phyloP scores from a whole-genome alignment of 805 yeast genomes.

The Ogataea sp. region DNA sequence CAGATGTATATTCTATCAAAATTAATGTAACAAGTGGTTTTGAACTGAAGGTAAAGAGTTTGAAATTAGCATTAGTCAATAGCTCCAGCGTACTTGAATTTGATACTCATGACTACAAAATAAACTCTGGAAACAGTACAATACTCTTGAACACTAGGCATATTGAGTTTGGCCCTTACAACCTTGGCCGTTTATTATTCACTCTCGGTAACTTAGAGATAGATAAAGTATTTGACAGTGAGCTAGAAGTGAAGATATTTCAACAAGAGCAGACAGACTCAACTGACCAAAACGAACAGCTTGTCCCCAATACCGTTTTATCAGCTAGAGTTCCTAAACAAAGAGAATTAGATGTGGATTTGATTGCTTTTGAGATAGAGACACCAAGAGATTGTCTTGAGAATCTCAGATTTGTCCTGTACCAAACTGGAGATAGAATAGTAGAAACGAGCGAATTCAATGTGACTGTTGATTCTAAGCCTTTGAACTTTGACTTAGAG shows the following conservation, averaged over 20 bases:
- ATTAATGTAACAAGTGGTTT: slow-evolving; percentile 10
- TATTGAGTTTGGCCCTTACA: slow-evolving; percentile 15
- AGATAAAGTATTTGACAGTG: slow-evolving; percentile 6
- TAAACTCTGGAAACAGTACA: slow-evolving; percentile 7
- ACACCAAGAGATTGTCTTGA: slow-evolving; percentile 13
- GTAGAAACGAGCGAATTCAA: slow-evolving; percentile 11
- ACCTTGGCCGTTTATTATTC: slow-evolving; percentile 10
- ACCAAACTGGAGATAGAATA: slow-evolving; percentile 23
- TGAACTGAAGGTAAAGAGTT: neutral
- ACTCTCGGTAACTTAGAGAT: slow-evolving; percentile 16
- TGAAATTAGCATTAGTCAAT: slow-evolving; percentile 7
- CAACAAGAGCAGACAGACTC: neutral
- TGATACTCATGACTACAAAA: slow-evolving; percentile 4
- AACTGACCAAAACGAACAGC: slow-evolving; percentile 1
- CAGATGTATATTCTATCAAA: slow-evolving; percentile 30
- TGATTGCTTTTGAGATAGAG: slow-evolving; percentile 11
- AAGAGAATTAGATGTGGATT: slow-evolving; percentile 21
- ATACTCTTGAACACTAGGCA: slow-evolving; percentile 6
- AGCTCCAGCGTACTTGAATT: slow-evolving; percentile 5
- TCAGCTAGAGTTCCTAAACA: slow-evolving; percentile 13
- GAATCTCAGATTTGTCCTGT: slow-evolving; percentile 11
- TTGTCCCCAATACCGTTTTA: slow-evolving; percentile 12
- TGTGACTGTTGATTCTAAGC: neutral
- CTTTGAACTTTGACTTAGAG: neutral
- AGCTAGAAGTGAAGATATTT: neutral